Conservation (phyloP, 1,284 basidiomycete species). For the Lentinus polychrous region DNA sequence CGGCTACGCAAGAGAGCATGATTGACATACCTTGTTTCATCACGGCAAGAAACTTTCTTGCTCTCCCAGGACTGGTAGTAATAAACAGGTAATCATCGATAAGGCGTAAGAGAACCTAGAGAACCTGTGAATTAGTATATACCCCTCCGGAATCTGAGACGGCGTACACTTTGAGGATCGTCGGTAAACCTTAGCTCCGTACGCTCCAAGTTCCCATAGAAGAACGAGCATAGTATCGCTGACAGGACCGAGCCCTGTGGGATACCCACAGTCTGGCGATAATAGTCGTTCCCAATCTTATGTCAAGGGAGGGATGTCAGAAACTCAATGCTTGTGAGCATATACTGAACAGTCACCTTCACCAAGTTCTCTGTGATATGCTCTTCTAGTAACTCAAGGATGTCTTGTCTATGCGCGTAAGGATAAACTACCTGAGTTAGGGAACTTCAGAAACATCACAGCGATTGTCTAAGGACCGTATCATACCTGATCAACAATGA, state of each 20-base stretch:
- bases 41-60: slow-evolving; percentile 63
- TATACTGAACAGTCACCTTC: too few species aligned
- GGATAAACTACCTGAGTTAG: slow-evolving; percentile 49
- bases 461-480: neutral
- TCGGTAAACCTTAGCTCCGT: slow-evolving; percentile 52
- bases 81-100: slow-evolving; percentile 95
- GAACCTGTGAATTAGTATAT: neutral
- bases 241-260: slow-evolving; percentile 94
- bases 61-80: slow-evolving; percentile 62
- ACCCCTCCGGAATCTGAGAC: neutral
- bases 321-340: too few species aligned
- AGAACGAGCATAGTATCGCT: slow-evolving; percentile 85
- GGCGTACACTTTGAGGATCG: slow-evolving; percentile 55
- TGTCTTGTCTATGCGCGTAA: slow-evolving; percentile 47
- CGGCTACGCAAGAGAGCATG: neutral
- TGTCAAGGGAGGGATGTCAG: too few species aligned
- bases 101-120: slow-evolving; percentile 77
- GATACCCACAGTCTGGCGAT: slow-evolving; percentile 86
- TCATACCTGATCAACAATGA: slow-evolving; percentile 80
- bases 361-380: slow-evolving; percentile 92
- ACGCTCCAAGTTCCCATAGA: slow-evolving; percentile 87
- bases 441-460: neutral
- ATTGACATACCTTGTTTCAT: slow-evolving; percentile 67
- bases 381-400: slow-evolving; percentile 74
- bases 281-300: slow-evolving; percentile 78